Base-by-base conservation (phyloP, 1,284 basidiomycete species). In the Apiotrichum akiyoshidainum region DNA sequence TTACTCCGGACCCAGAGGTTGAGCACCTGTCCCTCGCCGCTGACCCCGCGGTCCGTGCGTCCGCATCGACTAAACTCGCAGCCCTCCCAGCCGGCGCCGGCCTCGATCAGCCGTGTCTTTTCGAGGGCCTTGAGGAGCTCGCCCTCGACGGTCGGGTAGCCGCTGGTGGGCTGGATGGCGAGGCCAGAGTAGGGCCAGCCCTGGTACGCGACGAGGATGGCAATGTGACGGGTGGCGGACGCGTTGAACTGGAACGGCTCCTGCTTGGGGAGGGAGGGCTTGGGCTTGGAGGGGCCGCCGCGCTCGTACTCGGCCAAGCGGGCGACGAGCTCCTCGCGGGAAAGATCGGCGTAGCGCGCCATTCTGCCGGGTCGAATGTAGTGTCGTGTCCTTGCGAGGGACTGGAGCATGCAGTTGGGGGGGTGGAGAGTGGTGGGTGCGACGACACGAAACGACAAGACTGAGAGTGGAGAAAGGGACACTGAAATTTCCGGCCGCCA, bases 11-110 rank as follows among this genome's bases (percentile, higher is more conserved):
- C 84, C 89, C 90, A 95, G 1, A 99, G 81, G 54, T 90, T 91
- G 44, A 98, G 83, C 39, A 99, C 94, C 75, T 99, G 95, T 1
- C 92, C 93, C 8, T 90, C 90, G 44, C 90, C 92, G 71, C 90
- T 94, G 51, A 99, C 95, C 0, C 96, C 95, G 40, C 87, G 83
- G 80, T 99, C 95, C 26, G 95, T 99, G 66, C 96, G 79, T 13
- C 95, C 95, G 77, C 95, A 98, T 59, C 87, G 82, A 69, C 89
- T 87, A 85, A 92, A 99, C 26, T 85, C 90, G 70, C 92, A 93
- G 0, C 87, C 90, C 17, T 93, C 90, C 61, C 90, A 81, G 7
- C 91, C 91, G 10, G 78, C 83, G 0, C 82, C 83, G 0, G 81
- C 81, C 71, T 92, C 89, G 26, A 96, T 83, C 37, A 97, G 79